These are phyloP conservation scores for Adenanthera pavonina DNA, from an alignment of 306 rosid species.

Conservation along the genomic window DNA sequence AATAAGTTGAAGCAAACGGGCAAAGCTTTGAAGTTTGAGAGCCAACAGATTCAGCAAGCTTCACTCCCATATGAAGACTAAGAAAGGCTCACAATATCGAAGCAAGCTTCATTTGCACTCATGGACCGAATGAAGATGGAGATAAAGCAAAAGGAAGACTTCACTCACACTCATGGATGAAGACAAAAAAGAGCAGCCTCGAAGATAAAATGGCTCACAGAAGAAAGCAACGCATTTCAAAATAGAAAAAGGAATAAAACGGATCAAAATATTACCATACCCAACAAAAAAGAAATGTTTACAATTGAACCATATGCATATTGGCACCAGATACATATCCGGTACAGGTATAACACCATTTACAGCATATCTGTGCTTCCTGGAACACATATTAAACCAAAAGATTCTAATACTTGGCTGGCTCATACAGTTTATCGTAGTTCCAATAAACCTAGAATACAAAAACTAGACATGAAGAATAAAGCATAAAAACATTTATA, in stretches of 20 bases:
- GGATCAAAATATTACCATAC: background rate
- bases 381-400: slow-evolving; percentile 6
- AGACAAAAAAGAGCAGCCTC: background rate
- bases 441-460: slow-evolving; percentile 1
- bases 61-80: no score
- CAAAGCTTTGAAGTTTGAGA: background rate
- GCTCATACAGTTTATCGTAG: background rate
- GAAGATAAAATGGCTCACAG: background rate
- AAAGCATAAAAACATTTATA: background rate
- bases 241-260: background rate
- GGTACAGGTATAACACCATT: background rate
- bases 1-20: background rate
- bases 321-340: background rate
- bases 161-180: background rate
- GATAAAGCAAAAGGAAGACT: background rate
- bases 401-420: slow-evolving; percentile 12
- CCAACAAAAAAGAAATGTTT: no score
- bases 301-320: background rate
- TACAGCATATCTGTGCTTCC: background rate
- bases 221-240: background rate
- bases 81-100: no score
- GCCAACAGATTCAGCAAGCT: background rate
- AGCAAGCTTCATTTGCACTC: no score
- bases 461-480: slow-evolving; percentile 13
- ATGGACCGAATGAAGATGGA: no score